Evolutionary conservation across 352 stramenopile species (phyloP).

Genomic region (Blastocystis sp.): DNA sequence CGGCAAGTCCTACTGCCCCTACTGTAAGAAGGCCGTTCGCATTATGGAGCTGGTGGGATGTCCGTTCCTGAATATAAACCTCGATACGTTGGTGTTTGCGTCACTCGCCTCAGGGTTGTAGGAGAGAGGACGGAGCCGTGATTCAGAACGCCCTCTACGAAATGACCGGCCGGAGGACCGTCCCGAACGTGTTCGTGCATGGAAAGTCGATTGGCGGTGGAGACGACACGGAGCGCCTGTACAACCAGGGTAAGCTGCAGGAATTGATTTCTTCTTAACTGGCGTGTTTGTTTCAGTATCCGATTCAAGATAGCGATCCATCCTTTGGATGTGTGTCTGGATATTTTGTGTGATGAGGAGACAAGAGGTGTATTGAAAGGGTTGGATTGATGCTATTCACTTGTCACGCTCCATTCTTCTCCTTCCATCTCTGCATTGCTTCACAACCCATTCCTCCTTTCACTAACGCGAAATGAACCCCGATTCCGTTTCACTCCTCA

Average conservation of each 20-base stretch:
- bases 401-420: too few species aligned
- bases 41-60: conserved; percentile 79
- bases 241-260: conserved; percentile 82
- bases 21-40: conserved; percentile 83
- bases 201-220: conserved; percentile 89
- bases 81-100: conserved; percentile 72
- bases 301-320: too few species aligned
- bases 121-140: conserved; percentile 78
- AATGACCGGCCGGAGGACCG: conserved; percentile 87
- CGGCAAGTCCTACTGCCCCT: conserved; percentile 86
- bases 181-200: conserved; percentile 96
- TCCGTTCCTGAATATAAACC: conserved; percentile 74
- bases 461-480: too few species aligned
- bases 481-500: too few species aligned
- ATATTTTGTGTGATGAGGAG: too few species aligned
- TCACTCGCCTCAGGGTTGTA: background rate
- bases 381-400: too few species aligned
- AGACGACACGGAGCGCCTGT: conserved; percentile 85
- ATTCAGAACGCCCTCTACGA: conserved; percentile 86
- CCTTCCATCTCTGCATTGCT: too few species aligned
- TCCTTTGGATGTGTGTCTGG: too few species aligned
- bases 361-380: too few species aligned
- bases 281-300: background rate
- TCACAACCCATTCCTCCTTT: too few species aligned
- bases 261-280: conserved; percentile 76